A percentile compares a stretch with the other conserved stretches of the same genome.
These are phyloP conservation scores for Rhizomucor miehei DNA, from an alignment of 371 early-diverging fungal genomes.

Conservation along the genomic window DNA sequence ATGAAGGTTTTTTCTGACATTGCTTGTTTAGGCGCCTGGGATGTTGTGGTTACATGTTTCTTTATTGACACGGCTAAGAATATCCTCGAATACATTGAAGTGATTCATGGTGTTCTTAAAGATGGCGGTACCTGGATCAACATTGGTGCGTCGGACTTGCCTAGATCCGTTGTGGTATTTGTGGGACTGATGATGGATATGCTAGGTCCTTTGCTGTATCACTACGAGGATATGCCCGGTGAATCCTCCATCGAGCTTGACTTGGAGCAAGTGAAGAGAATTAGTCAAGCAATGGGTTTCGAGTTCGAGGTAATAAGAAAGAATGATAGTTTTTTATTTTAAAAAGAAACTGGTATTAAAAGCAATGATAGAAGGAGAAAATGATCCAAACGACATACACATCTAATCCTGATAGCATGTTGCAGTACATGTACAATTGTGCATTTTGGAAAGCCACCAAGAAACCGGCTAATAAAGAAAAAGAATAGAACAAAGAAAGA, in stretches of 20 bases:
- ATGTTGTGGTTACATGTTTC: slow-evolving; percentile 91
- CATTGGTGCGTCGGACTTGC: slow-evolving; percentile 66
- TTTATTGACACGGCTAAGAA: slow-evolving; percentile 97
- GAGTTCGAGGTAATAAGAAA: slow-evolving; percentile 51
- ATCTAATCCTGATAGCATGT: slow-evolving; percentile 75
- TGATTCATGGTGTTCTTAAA: slow-evolving; percentile 73
- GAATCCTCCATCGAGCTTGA: slow-evolving; percentile 85
- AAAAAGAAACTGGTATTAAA: neutral
- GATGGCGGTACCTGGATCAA: slow-evolving; percentile 95
- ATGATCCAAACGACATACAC: slow-evolving; percentile 67
- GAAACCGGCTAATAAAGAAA: slow-evolving; percentile 4
- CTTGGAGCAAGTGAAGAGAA: slow-evolving; percentile 75
- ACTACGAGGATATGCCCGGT: slow-evolving; percentile 80
- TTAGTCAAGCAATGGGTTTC: slow-evolving; percentile 72
- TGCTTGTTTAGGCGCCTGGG: slow-evolving; percentile 64
- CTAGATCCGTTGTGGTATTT: no score
- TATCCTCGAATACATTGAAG: slow-evolving; percentile 81
- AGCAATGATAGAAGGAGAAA: slow-evolving; percentile 48
- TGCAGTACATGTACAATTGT: slow-evolving; percentile 77
- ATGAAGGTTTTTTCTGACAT: neutral
- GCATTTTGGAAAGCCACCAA: slow-evolving; percentile 60
- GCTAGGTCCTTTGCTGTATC: slow-evolving; percentile 88
- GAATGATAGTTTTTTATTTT: neutral
- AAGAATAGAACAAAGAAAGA: neutral
- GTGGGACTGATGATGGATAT: neutral